phyloP scores from a whole-genome alignment of 345 rosid species.

The Streptanthus diversifolius region DNA sequence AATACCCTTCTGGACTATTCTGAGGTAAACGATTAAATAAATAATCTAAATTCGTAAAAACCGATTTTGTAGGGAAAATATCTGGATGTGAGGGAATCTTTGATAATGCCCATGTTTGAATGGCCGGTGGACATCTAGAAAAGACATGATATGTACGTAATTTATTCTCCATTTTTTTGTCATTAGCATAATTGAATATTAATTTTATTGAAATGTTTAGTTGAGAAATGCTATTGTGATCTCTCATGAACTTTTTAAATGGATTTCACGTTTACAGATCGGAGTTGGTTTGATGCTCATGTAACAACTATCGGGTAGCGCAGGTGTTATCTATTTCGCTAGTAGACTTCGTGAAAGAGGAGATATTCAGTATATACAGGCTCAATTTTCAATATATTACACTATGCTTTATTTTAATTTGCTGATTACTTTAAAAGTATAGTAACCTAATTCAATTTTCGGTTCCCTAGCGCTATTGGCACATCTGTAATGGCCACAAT shows the following conservation, averaged over 20 bases:
- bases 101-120: no score
- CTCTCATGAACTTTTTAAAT: neutral
- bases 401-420: neutral
- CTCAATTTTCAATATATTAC: no score
- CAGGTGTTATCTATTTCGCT: constrained; percentile 32
- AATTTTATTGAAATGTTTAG: neutral
- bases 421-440: neutral
- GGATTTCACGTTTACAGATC: constrained; percentile 6
- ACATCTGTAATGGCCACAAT: constrained; percentile 30
- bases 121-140: no score
- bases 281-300: constrained; percentile 35
- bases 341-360: constrained; percentile 28
- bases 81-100: no score
- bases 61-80: no score
- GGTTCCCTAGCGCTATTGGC: constrained; percentile 34
- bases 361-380: constrained; percentile 7
- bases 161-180: neutral
- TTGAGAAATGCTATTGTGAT: neutral
- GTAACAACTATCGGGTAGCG: constrained; percentile 25
- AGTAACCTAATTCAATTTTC: neutral
- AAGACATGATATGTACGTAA: neutral
- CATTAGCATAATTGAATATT: neutral
- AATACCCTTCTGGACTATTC: no score
- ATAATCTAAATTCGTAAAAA: no score
- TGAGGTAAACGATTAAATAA: no score